These are phyloP conservation scores for Sugiyamaella marilandica DNA, from an alignment of 805 yeast genomes.

Conservation along the genomic window DNA sequence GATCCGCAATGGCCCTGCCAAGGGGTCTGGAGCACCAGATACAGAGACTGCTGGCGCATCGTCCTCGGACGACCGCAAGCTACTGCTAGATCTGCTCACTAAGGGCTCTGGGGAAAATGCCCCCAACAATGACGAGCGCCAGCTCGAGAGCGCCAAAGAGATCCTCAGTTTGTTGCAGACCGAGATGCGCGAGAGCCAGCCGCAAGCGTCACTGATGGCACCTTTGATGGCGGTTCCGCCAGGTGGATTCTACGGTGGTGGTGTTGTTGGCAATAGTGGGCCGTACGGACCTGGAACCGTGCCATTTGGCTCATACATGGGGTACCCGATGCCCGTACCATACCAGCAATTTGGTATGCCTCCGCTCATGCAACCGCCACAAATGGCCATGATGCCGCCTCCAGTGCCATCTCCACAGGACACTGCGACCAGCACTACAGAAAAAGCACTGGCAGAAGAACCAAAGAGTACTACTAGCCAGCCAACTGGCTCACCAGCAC, in stretches of 20 bases:
- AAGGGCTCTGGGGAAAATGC: constrained; percentile 16
- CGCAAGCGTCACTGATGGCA: constrained; percentile 7
- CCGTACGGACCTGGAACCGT: not conserved
- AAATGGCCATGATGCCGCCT: constrained; percentile 3
- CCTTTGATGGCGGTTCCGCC: constrained; percentile 10
- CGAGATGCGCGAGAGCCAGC: constrained; percentile 20
- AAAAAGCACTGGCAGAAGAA: not conserved
- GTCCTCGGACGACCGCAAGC: constrained; percentile 21
- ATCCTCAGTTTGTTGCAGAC: constrained; percentile 27
- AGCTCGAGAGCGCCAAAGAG: constrained; percentile 29
- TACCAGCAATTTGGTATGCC: not conserved
- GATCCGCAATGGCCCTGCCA: constrained; percentile 13
- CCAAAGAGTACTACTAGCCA: not conserved
- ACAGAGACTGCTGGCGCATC: constrained; percentile 1
- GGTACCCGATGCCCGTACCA: not conserved
- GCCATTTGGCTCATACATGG: not conserved
- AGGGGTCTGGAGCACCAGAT: not conserved
- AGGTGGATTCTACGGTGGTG: not conserved
- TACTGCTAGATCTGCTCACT: constrained; percentile 25
- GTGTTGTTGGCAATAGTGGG: too few species aligned
- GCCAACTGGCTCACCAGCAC: constrained; percentile 18
- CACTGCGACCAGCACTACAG: too few species aligned
- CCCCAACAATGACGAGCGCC: constrained; percentile 8
- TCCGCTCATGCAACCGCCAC: constrained; percentile 13
- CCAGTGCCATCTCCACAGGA: not conserved